Conservation (phyloP, 2,329 filamentous ascomycete species). For the Colletotrichum lupini region DNA sequence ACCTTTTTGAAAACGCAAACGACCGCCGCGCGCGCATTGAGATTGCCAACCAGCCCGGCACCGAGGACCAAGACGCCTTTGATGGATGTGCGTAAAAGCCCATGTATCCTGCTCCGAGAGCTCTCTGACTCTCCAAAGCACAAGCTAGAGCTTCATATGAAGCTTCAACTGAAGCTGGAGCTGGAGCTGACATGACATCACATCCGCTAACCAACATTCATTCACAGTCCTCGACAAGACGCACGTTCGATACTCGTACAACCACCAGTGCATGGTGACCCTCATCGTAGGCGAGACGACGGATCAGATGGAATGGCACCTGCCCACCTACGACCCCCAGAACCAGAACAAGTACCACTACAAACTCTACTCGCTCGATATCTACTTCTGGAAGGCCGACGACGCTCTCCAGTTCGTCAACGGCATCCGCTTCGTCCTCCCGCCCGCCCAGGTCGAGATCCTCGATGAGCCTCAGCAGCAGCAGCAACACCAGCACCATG, state of each 20-base stretch:
- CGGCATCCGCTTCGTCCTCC: conserved; percentile 73
- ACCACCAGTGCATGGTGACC: conserved; percentile 77
- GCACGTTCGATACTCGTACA: conserved; percentile 76
- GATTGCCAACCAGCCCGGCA: conserved; percentile 79
- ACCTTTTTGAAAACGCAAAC: conserved; percentile 79
- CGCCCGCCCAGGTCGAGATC: conserved; percentile 70
- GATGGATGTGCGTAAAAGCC: conserved; percentile 73
- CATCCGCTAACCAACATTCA: neutral
- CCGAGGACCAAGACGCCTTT: conserved; percentile 82
- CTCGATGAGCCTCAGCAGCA: conserved; percentile 69
- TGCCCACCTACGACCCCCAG: conserved; percentile 76
- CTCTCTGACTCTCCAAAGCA: neutral
- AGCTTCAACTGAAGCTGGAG: neutral
- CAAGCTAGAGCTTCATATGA: too few relatives aligned
- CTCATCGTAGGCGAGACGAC: conserved; percentile 68
- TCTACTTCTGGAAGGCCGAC: conserved; percentile 83
- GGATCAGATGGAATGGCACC: conserved; percentile 75
- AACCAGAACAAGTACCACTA: conserved; percentile 86
- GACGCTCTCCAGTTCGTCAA: conserved; percentile 79
- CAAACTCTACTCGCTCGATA: conserved; percentile 78
- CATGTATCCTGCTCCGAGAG: neutral
- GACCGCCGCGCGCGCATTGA: conserved; percentile 77
- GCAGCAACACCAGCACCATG: conserved; percentile 44
- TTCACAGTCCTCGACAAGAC: conserved; percentile 74
- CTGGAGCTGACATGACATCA: neutral